phyloP scores from a whole-genome alignment of 179 eudicot genomes.

The Silene vulgaris region DNA sequence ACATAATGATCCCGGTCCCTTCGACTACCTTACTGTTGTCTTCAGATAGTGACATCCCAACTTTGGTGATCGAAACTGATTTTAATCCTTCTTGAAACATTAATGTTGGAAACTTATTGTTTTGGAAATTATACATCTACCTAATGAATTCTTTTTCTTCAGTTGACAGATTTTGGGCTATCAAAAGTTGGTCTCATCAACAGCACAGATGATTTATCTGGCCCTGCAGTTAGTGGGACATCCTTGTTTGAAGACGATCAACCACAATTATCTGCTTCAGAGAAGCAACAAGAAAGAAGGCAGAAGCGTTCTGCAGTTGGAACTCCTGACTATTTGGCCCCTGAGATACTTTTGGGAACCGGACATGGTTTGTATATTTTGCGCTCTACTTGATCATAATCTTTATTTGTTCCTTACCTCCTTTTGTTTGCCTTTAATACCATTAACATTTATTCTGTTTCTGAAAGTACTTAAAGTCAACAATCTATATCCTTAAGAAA shows the following conservation, averaged over 20 bases:
- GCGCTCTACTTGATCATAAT: constrained; percentile 3
- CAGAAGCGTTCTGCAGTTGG: constrained; percentile 98
- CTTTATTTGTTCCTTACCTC: neutral
- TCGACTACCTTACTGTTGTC: neutral
- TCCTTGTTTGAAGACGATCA: constrained; percentile 73
- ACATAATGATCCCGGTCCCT: neutral
- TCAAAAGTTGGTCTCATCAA: constrained; percentile 99
- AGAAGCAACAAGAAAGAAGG: constrained; percentile 74
- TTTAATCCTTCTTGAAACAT: neutral
- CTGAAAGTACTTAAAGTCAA: neutral
- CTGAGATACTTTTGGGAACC: constrained; percentile 96
- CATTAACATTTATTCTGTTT: neutral
- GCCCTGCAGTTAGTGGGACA: constrained; percentile 87
- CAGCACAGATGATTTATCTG: constrained; percentile 98
- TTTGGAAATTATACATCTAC: neutral
- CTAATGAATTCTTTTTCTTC: constrained; percentile 21
- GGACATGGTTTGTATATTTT: constrained; percentile 74
- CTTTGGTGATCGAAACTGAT: neutral
- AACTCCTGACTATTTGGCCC: constrained; percentile 99
- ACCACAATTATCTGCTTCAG: constrained; percentile 56
- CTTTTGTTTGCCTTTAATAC: neutral
- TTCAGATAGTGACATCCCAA: neutral
- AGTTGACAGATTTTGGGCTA: constrained; percentile 99
- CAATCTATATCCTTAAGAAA: neutral
- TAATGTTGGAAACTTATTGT: neutral